Base-by-base conservation (phyloP, 2,329 filamentous ascomycete species). In the Paraphoma sp. region DNA sequence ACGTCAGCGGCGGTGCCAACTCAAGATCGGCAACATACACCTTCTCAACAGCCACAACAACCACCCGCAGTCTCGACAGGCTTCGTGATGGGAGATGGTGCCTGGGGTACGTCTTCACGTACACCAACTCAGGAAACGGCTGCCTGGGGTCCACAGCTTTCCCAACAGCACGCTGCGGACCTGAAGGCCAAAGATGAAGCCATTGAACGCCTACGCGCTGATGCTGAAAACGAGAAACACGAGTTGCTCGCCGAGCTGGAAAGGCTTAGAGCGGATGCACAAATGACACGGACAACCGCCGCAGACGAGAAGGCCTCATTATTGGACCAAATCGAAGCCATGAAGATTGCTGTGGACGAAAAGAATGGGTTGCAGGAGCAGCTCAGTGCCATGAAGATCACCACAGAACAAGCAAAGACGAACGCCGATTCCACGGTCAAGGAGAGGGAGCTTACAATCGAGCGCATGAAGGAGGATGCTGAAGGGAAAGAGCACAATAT, bases 401-500 rank as follows among this genome's bases (percentile, higher is more conserved):
- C 57, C 30, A 60, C 61, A 3, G 59, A 68, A n/a, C 54, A 72
- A 58, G 63, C 64, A 12, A 70, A 63, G 52, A 56, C 42, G 17
- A 62, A 68, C 18, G 60, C 58, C 4, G 69, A 70, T 44, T 59
- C 64, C 9, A 36, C 62, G 11, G 60, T 48, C 23, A 73, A 63
- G 40, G 73, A 75, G 43, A 73, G 73, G 14, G 62, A 68, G 16
- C 28, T 63, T 10, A 68, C 62, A 2, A 70, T 75, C 36, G 72
- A 71, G 42, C 63, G 71, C 23, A 54, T 73, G 44, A 74, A 71
- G 40, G 72, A 76, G 56, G 73, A 76, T 36, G 51, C 57, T 1
- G 72, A 76, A 54, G 72, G 72, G 12, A 75, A 72, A 57, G 67
- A 73, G 30, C 68, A 72, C 45, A 64, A 59, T n/a, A 71, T 74